Evolutionary conservation across 2,329 filamentous ascomycete species (phyloP), one percentile per base, ranked within the genome.

Genomic region (Grosmannia huntii): DNA sequence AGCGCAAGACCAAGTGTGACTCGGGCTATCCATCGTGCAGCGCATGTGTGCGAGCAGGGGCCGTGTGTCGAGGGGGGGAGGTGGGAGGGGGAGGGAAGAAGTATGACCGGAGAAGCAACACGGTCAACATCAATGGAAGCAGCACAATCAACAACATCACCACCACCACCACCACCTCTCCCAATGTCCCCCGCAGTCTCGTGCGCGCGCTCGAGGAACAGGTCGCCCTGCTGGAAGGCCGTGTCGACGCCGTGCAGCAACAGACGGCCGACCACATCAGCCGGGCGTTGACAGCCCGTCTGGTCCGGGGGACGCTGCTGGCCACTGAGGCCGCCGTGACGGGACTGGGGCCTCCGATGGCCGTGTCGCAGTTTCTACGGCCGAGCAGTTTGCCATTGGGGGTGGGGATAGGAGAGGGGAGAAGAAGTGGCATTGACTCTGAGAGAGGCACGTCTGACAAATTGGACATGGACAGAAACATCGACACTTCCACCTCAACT

Each of bases 1-100:
- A 56, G 44, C 55, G 55, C 55, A 56, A 56, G 55, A 56, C 55
- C 12, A 31, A 33, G 31, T 56, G 55, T 16, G 55, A 56, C 23
- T 50, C 55, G 46, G 46, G 55, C 11, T 56, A 56, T 27, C 55
- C 55, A 16, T 56, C 55, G 46, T 56, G 55, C 55, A 23, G 36
- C 11, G 46, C 55, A 0, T 56, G 55, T 27, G 12, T n/a, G 16
- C 28, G 46, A 4, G 55, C 55, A 7, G 55, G 55, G 10, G 55
- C 44, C 1, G 55, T 46, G 3, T 56, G 55, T 25, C 25, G 54
- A 11, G 44, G 33, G 9, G 36, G 36, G n/a, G 23, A 44, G 36
- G 27, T 27, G 28, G 28, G 28, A 28, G 28, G 28, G 7, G 28
- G 28, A 28, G 46, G 21, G 46, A 49, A 23, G 21, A 23, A 12